A percentile compares a stretch with the other conserved stretches of the same genome.
phyloP scores from a whole-genome alignment of 2,329 filamentous ascomycete species.

The Delphinella strobiligena region DNA sequence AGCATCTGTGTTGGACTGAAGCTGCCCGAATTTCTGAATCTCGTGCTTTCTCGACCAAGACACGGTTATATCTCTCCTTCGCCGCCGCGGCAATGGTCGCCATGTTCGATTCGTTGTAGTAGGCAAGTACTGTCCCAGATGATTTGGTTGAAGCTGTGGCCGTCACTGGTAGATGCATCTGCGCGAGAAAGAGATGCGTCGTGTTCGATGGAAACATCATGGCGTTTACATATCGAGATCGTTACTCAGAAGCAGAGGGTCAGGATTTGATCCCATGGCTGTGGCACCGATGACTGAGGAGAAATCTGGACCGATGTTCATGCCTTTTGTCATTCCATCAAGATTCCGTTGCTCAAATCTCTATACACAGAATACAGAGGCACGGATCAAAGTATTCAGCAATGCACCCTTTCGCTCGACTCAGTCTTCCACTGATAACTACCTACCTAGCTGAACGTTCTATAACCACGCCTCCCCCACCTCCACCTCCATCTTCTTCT shows the following conservation, averaged over 20 bases:
- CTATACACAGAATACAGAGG: too few relatives aligned
- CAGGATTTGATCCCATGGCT: conserved; percentile 8
- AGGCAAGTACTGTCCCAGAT: conserved; percentile 20
- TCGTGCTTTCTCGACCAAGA: conserved; percentile 14
- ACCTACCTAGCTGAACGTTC: too few relatives aligned
- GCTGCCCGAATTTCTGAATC: conserved; percentile 24
- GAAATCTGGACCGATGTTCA: conserved; percentile 7
- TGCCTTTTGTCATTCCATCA: conserved; percentile 3
- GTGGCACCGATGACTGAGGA: conserved; percentile 1
- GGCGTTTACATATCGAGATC: conserved; percentile 9
- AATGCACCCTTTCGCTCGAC: too few relatives aligned
- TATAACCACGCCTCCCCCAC: too few relatives aligned
- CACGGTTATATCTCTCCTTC: conserved; percentile 20
- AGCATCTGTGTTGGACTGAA: conserved; percentile 21
- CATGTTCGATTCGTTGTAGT: conserved; percentile 15
- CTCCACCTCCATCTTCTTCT: too few relatives aligned
- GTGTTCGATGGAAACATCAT: conserved; percentile 22
- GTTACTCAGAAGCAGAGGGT: conserved; percentile 4
- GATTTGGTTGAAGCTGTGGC: conserved; percentile 22
- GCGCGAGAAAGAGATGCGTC: conserved; percentile 22
- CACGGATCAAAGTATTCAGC: too few relatives aligned
- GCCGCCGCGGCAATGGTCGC: conserved; percentile 18
- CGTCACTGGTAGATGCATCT: conserved; percentile 23
- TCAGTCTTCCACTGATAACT: too few relatives aligned
- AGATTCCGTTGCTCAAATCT: too few relatives aligned